phyloP scores from a whole-genome alignment of 805 yeast species.

The Saccharomycopsis fermentans region DNA sequence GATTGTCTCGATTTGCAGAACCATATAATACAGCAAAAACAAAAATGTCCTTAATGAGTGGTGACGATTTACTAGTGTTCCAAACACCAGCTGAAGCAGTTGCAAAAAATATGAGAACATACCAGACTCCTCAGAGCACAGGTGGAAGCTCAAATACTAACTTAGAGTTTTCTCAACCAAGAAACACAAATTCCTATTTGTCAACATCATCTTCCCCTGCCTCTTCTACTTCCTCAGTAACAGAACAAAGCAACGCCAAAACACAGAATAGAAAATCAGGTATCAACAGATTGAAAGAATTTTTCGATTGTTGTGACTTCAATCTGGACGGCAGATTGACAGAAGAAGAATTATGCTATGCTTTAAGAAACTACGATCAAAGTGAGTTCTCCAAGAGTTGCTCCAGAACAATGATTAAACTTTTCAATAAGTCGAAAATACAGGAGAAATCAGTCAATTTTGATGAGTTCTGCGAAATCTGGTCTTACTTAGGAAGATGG shows the following conservation, averaged over 20 bases:
- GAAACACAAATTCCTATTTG: neutral
- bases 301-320: neutral
- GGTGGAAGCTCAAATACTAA: neutral
- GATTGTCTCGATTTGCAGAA: neutral
- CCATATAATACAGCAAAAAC: neutral
- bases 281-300: neutral
- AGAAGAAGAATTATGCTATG: neutral
- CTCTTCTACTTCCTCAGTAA: neutral
- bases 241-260: neutral
- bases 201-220: neutral
- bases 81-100: neutral
- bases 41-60: neutral
- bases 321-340: neutral
- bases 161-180: neutral
- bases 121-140: neutral
- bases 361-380: neutral
- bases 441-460: neutral
- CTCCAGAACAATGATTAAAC: neutral
- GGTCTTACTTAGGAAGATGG: conserved; percentile 1
- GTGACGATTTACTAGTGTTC: neutral
- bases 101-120: neutral
- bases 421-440: neutral
- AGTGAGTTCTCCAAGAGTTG: neutral
- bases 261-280: neutral
- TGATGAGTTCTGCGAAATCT: neutral